Evolutionary conservation across 257 asterid species (phyloP).

Genomic region (Petunia axillaris): DNA sequence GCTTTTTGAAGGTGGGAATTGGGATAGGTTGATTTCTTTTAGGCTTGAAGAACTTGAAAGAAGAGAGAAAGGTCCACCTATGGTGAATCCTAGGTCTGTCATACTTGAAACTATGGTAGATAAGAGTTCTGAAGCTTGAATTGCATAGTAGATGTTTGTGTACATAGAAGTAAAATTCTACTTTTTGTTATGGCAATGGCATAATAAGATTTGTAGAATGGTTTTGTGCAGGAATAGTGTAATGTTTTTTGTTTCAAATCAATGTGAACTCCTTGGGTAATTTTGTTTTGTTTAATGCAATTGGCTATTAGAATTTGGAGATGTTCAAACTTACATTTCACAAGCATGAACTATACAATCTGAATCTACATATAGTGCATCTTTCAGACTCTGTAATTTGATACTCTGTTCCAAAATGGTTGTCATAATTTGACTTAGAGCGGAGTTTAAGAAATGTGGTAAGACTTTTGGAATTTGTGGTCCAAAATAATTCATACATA

Average conservation of each 20-base stretch:
- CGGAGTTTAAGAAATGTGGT: no score
- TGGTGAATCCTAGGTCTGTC: constrained; percentile 78
- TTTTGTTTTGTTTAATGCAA: no score
- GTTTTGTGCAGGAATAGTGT: neutral
- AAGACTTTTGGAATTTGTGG: no score
- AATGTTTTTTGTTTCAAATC: neutral
- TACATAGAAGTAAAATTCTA: neutral
- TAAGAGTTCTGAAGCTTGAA: constrained; percentile 30
- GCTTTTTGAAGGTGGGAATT: constrained; percentile 86
- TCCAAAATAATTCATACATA: no score
- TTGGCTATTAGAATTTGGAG: no score
- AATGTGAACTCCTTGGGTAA: no score
- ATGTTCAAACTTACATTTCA: no score
- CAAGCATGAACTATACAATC: no score
- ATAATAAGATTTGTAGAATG: neutral
- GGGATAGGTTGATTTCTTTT: constrained; percentile 76
- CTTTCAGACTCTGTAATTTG: no score
- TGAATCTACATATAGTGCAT: no score
- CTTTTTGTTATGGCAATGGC: constrained; percentile 12
- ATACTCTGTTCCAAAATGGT: no score
- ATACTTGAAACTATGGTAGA: constrained; percentile 59
- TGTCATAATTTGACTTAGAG: no score
- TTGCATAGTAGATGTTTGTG: neutral
- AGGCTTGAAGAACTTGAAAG: constrained; percentile 86
- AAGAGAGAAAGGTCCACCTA: constrained; percentile 81